Percentiles rank a stretch among this genome's conserved stretches.
Conservation (phyloP, 129 eudicot genomes). For the Dittrichia graveolens region DNA sequence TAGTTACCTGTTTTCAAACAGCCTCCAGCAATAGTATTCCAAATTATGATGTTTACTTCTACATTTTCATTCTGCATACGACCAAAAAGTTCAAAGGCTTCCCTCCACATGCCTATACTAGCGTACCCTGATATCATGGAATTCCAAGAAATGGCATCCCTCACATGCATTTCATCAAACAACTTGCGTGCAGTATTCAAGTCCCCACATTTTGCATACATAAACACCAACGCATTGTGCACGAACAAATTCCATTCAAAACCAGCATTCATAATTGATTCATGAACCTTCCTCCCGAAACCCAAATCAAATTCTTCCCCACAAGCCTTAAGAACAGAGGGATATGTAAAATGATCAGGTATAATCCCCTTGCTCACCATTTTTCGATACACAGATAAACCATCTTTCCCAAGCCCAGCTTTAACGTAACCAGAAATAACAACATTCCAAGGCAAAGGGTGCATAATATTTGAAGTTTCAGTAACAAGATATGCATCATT, state of each 20-base stretch:
- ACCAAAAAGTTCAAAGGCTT: slow-evolving; percentile 57
- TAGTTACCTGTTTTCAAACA: slow-evolving; percentile 54
- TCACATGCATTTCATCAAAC: slow-evolving; percentile 55
- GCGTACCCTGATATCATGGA: slow-evolving; percentile 61
- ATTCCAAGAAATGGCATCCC: slow-evolving; percentile 70
- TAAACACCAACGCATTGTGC: slow-evolving; percentile 61
- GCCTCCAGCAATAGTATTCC: slow-evolving; percentile 67
- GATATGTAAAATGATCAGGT: slow-evolving; percentile 64
- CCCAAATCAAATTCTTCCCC: slow-evolving; percentile 53
- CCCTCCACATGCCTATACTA: slow-evolving; percentile 50
- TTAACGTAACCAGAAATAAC: slow-evolving; percentile 56
- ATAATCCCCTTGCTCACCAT: slow-evolving; percentile 51
- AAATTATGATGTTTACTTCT: slow-evolving; percentile 50
- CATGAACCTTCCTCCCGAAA: slow-evolving; percentile 56
- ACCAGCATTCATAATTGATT: slow-evolving; percentile 36
- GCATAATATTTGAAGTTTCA: slow-evolving; percentile 31
- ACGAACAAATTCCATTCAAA: slow-evolving; percentile 54
- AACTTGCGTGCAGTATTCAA: slow-evolving; percentile 44
- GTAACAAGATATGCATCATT: slow-evolving; percentile 47
- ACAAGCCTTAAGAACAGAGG: slow-evolving; percentile 75
- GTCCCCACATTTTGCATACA: slow-evolving; percentile 70
- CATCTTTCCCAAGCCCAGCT: slow-evolving; percentile 46
- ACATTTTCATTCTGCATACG: slow-evolving; percentile 39
- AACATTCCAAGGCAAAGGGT: slow-evolving; percentile 67
- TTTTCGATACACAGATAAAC: slow-evolving; percentile 43